Evolutionary conservation across 495 filamentous ascomycete genomes (phyloP).

Genomic region (Talaromyces adpressus): DNA sequence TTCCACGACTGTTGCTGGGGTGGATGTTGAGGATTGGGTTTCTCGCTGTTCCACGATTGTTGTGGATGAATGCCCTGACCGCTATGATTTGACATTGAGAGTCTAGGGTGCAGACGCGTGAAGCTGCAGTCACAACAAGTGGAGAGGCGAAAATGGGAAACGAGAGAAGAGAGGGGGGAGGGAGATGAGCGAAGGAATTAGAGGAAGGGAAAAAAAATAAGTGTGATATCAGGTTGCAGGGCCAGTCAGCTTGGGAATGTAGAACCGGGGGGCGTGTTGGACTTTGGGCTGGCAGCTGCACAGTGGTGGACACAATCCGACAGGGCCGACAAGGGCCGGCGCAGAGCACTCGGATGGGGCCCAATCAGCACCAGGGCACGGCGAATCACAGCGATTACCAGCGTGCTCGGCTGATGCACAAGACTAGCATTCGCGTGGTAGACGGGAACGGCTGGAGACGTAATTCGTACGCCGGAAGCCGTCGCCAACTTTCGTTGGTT

Average conservation of each 20-base stretch:
- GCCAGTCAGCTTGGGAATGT: conserved; percentile 11
- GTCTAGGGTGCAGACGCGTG: conserved; percentile 6
- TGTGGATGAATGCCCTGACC: conserved; percentile 9
- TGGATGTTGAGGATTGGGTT: background rate
- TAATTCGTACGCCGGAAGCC: conserved; percentile 7
- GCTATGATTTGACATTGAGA: conserved; percentile 11
- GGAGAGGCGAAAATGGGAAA: conserved; percentile 9
- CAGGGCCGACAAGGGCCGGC: conserved; percentile 9
- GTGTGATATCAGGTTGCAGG: conserved; percentile 8
- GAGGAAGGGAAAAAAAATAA: conserved; percentile 7
- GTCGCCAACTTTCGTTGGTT: conserved; percentile 7
- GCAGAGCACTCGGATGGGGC: conserved; percentile 1
- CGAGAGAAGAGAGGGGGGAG: conserved; percentile 4
- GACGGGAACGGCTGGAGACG: conserved; percentile 11
- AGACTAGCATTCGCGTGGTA: conserved; percentile 11
- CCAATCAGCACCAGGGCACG: conserved; percentile 9
- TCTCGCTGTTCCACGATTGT: conserved; percentile 8
- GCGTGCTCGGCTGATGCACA: conserved; percentile 11
- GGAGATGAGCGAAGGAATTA: conserved; percentile 8
- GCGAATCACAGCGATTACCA: conserved; percentile 8
- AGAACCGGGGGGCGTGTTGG: conserved; percentile 6
- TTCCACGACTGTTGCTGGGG: conserved; percentile 5
- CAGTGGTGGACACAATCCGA: conserved; percentile 7
- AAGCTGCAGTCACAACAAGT: conserved; percentile 10
- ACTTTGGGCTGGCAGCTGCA: conserved; percentile 9